These are phyloP conservation scores for Sequoiadendron giganteum DNA, from an alignment of 75 land plant species.

Conservation along the genomic window DNA sequence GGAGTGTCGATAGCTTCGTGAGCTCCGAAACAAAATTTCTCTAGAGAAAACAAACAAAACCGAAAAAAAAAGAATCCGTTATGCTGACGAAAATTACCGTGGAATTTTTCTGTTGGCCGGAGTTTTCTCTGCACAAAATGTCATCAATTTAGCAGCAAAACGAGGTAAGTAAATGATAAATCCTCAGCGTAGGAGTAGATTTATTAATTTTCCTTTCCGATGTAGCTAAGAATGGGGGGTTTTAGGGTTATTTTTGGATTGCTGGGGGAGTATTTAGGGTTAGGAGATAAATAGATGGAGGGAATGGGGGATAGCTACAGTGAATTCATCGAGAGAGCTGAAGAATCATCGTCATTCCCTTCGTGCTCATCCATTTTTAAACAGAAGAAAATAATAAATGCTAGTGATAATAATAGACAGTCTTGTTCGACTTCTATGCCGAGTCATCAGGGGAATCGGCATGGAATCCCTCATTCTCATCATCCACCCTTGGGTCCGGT, in stretches of 20 bases:
- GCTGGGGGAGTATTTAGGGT: neutral
- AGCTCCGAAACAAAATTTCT: neutral
- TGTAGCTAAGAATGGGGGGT: neutral
- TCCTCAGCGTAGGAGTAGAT: neutral
- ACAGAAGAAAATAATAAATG: neutral
- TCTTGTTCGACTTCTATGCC: neutral
- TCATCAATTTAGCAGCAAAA: neutral
- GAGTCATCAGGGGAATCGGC: slow-evolving; percentile 6
- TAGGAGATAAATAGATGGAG: neutral
- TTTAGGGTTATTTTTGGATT: neutral
- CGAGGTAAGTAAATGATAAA: neutral
- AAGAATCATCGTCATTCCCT: neutral
- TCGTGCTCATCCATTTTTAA: neutral
- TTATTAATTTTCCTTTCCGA: neutral
- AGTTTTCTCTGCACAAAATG: neutral
- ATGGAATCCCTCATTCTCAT: slow-evolving; percentile 7
- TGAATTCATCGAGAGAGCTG: neutral
- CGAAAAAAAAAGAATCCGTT: no score
- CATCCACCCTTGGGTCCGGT: neutral
- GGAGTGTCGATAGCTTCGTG: neutral
- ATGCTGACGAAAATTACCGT: neutral
- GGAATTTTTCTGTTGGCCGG: neutral
- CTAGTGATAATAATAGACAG: neutral
- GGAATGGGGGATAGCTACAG: slow-evolving; percentile 5
- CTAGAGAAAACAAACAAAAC: neutral